phyloP scores from a whole-genome alignment of 176 grass and related monocot genomes.

The Phoenix roebelenii region DNA sequence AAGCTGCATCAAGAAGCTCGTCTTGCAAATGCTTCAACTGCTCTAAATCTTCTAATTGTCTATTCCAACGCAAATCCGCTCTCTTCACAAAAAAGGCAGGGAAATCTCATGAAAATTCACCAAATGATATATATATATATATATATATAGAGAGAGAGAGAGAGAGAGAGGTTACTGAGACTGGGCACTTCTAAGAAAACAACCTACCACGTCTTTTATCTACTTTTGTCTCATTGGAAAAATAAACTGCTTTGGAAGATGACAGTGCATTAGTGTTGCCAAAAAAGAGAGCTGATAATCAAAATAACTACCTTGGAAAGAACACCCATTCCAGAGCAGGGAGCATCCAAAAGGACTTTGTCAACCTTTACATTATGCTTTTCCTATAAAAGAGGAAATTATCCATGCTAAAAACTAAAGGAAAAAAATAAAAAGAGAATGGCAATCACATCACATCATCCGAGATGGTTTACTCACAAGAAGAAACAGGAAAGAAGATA shows the following conservation, averaged over 20 bases:
- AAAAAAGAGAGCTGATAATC: slow-evolving; percentile 1
- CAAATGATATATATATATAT: too few species aligned
- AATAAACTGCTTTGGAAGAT: too few species aligned
- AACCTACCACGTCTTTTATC: too few species aligned
- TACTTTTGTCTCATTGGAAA: too few species aligned
- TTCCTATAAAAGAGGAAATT: slow-evolving; percentile 31
- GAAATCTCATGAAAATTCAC: background rate
- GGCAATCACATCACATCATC: background rate
- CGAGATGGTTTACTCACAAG: too few species aligned
- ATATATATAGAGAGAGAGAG: too few species aligned
- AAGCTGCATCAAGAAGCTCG: slow-evolving; percentile 70
- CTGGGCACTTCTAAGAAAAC: too few species aligned
- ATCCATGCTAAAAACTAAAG: background rate
- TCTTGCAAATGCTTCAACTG: slow-evolving; percentile 69
- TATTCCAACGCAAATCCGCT: slow-evolving; percentile 95
- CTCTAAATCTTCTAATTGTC: slow-evolving; percentile 77
- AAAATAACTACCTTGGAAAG: slow-evolving; percentile 69
- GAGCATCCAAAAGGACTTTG: slow-evolving; percentile 85
- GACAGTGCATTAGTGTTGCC: too few species aligned
- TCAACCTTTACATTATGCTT: slow-evolving; percentile 39
- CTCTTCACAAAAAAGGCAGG: slow-evolving; percentile 33
- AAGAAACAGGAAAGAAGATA: too few species aligned
- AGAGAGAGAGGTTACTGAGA: too few species aligned
- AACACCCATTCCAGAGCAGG: slow-evolving; percentile 87
- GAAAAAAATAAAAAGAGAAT: slow-evolving; percentile 12